phyloP scores from a whole-genome alignment of 768 basidiomycete species.

The Xerocomellus intermedius region DNA sequence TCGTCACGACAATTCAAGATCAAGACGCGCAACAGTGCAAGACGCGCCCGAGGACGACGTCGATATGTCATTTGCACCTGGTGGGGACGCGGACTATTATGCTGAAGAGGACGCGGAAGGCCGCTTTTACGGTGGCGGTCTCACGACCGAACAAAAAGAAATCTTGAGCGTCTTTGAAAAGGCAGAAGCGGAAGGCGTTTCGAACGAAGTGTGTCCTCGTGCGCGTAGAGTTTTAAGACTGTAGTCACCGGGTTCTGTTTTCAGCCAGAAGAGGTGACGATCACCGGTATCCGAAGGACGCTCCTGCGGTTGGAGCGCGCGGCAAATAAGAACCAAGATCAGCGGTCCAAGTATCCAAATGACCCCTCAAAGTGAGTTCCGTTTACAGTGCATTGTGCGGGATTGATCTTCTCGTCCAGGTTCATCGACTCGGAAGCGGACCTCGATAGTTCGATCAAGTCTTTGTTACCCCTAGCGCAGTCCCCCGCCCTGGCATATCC shows the following conservation, averaged over 20 bases:
- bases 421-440: slow-evolving; percentile 99
- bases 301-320: slow-evolving; percentile 84
- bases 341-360: slow-evolving; percentile 91
- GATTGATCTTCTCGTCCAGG: slow-evolving; percentile 41
- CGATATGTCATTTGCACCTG: slow-evolving; percentile 67
- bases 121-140: slow-evolving; percentile 89
- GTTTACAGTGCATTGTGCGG: not conserved
- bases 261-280: slow-evolving; percentile 65
- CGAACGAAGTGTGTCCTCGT: slow-evolving; percentile 60
- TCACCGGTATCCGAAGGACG: slow-evolving; percentile 68
- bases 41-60: slow-evolving; percentile 43
- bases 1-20: slow-evolving; percentile 19
- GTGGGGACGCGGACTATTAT: slow-evolving; percentile 88
- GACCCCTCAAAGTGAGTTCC: slow-evolving; percentile 80
- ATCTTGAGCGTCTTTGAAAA: slow-evolving; percentile 94
- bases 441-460: slow-evolving; percentile 83
- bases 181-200: slow-evolving; percentile 57
- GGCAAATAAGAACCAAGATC: slow-evolving; percentile 92
- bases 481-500: slow-evolving; percentile 81
- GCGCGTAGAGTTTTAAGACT: not conserved
- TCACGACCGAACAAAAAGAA: slow-evolving; percentile 91
- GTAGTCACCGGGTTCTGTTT: slow-evolving; percentile 3
- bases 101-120: slow-evolving; percentile 90
- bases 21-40: slow-evolving; percentile 53
- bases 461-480: slow-evolving; percentile 86